Conservation (phyloP, 805 yeast genomes). For the Pichia exigua region DNA sequence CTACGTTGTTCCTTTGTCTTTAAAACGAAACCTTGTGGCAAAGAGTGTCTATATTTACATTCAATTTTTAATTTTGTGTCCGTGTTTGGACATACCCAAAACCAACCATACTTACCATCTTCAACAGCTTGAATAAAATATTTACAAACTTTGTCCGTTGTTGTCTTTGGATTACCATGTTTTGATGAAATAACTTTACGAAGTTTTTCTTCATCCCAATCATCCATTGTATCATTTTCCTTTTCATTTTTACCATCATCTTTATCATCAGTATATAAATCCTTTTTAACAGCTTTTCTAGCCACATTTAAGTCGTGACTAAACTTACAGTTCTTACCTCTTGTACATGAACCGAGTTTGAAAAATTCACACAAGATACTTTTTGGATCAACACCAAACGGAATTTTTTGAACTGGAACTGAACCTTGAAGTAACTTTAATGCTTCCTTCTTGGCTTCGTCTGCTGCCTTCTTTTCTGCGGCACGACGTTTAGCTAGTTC, state of each 20-base stretch:
- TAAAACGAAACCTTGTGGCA: conserved; percentile 94
- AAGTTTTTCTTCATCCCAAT: conserved; percentile 95
- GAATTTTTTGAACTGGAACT: conserved; percentile 72
- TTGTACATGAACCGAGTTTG: conserved; percentile 76
- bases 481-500: conserved; percentile 57
- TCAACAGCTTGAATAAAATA: conserved; percentile 94
- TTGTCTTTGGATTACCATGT: conserved; percentile 89
- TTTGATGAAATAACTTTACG: conserved; percentile 79
- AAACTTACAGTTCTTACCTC: conserved; percentile 83
- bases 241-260: conserved; percentile 37
- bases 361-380: conserved; percentile 84
- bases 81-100: conserved; percentile 95
- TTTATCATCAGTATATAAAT: conserved; percentile 86
- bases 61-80: conserved; percentile 48
- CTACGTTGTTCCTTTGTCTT: conserved; percentile 95
- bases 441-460: conserved; percentile 82
- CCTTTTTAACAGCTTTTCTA: conserved; percentile 83
- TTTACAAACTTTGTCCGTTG: conserved; percentile 93
- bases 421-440: conserved; percentile 62
- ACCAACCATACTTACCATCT: conserved; percentile 97
- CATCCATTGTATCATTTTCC: conserved; percentile 84
- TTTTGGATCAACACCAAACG: conserved; percentile 97
- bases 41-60: conserved; percentile 90
- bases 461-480: conserved; percentile 88
- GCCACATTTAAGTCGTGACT: conserved; percentile 83